phyloP scores from a whole-genome alignment of 2,329 filamentous ascomycete genomes.

The Colletotrichum trifolii region DNA sequence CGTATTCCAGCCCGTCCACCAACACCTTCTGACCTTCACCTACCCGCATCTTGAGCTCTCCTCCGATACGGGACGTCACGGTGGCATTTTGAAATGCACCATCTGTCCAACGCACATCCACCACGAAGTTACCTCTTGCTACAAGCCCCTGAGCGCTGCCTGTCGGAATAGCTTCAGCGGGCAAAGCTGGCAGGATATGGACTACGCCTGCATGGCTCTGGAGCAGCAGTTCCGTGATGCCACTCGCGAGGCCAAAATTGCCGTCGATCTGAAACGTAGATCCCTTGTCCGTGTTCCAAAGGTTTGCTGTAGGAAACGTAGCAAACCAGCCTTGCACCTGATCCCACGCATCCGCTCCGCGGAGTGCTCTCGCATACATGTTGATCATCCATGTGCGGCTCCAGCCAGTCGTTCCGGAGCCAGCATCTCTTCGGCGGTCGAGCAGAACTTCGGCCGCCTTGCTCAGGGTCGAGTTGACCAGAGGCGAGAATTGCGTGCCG shows the following conservation, averaged over 20 bases:
- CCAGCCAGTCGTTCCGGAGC: constrained; percentile 35
- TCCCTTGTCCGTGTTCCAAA: constrained; percentile 47
- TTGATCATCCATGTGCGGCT: constrained; percentile 14
- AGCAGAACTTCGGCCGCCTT: constrained; percentile 21
- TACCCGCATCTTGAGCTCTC: constrained; percentile 7
- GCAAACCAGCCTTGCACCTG: constrained; percentile 50
- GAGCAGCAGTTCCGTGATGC: constrained; percentile 56
- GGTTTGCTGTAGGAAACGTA: constrained; percentile 52
- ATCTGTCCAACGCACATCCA: constrained; percentile 10
- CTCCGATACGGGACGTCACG: not conserved
- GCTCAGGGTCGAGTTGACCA: constrained; percentile 45
- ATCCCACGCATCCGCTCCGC: constrained; percentile 42
- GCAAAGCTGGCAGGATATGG: constrained; percentile 41
- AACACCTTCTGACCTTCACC: not conserved
- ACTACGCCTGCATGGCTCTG: constrained; percentile 48
- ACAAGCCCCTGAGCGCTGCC: constrained; percentile 2
- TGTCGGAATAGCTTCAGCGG: constrained; percentile 1
- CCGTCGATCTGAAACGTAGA: constrained; percentile 59
- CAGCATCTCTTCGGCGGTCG: constrained; percentile 19
- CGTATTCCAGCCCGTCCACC: not conserved
- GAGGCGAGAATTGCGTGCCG: constrained; percentile 43
- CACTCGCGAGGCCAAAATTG: constrained; percentile 58
- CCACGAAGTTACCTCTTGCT: constrained; percentile 9
- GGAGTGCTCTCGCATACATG: constrained; percentile 9
- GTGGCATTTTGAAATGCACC: not conserved